phyloP scores from a whole-genome alignment of 2,329 filamentous ascomycete species.

The Aspergillus udagawae region DNA sequence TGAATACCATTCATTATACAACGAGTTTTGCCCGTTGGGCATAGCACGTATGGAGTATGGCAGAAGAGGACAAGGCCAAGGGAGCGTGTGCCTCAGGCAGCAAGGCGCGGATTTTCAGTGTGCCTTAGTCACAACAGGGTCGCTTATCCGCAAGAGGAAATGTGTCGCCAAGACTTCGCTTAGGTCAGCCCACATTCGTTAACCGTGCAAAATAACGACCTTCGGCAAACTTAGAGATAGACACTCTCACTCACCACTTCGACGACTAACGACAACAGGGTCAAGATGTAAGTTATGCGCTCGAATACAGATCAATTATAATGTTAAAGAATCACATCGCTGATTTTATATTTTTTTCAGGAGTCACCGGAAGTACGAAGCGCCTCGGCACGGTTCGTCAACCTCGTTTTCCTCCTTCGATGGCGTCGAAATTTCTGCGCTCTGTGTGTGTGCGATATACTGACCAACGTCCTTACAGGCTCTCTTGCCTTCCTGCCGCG shows the following conservation, averaged over 20 bases:
- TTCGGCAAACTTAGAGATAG: conserved; percentile 35
- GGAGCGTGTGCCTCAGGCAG: conserved; percentile 12
- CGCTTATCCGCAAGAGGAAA: conserved; percentile 14
- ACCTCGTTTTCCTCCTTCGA: conserved; percentile 58
- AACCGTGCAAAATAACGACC: conserved; percentile 38
- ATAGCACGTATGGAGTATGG: too few species aligned
- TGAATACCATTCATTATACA: too few species aligned
- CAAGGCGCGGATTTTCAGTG: neutral
- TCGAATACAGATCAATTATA: neutral
- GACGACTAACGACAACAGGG: conserved; percentile 47
- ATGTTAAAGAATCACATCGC: conserved; percentile 16
- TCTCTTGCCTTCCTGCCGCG: conserved; percentile 82
- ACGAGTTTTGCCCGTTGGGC: neutral
- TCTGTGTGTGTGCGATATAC: conserved; percentile 29
- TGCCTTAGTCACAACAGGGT: conserved; percentile 6
- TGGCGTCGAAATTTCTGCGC: conserved; percentile 26
- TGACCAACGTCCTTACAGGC: conserved; percentile 37
- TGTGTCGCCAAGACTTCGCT: conserved; percentile 30
- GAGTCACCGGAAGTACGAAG: conserved; percentile 70
- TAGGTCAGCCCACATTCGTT: conserved; percentile 43
- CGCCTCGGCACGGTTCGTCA: conserved; percentile 91
- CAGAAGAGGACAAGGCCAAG: too few species aligned
- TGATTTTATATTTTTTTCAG: conserved; percentile 30
- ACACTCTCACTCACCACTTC: conserved; percentile 40
- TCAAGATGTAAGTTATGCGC: conserved; percentile 42